Conservation (phyloP, 768 basidiomycete genomes). For the Lactarius sanguifluus region DNA sequence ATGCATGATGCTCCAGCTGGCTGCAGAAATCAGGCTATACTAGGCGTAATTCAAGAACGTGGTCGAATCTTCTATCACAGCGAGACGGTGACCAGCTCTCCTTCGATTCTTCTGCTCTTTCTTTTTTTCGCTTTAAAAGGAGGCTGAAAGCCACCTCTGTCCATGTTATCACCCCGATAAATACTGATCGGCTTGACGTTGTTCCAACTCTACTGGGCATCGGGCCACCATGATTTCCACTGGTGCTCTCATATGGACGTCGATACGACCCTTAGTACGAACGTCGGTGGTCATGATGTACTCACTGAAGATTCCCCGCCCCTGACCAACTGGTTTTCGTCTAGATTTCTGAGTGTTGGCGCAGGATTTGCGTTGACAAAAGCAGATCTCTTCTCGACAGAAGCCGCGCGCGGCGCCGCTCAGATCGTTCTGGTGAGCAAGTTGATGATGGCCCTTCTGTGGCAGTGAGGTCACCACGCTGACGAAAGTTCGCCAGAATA, state of each 20-base stretch:
- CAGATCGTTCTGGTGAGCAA: slow-evolving; percentile 55
- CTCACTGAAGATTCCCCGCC: background rate
- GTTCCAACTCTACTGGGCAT: background rate
- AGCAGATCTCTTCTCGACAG: slow-evolving; percentile 56
- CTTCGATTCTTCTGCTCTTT: too few relatives aligned
- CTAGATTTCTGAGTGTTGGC: slow-evolving; percentile 52
- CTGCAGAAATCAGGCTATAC: too few relatives aligned
- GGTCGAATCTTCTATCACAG: too few relatives aligned
- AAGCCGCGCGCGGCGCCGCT: slow-evolving; percentile 58
- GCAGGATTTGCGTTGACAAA: slow-evolving; percentile 61
- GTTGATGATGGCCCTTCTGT: background rate
- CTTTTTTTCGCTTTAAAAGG: background rate
- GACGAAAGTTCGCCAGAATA: slow-evolving; percentile 41
- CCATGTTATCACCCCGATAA: background rate
- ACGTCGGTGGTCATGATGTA: slow-evolving; percentile 13
- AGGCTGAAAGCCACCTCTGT: background rate
- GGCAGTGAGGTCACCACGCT: background rate
- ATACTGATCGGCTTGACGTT: background rate
- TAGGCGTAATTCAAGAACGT: too few relatives aligned
- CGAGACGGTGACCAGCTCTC: too few relatives aligned
- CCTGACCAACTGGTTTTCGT: background rate
- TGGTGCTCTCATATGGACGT: slow-evolving; percentile 12
- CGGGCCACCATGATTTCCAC: slow-evolving; percentile 15
- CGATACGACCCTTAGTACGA: slow-evolving; percentile 14
- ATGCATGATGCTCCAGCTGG: too few relatives aligned